Base-by-base conservation (phyloP, 495 filamentous ascomycete species). In the Cercophora scortea region DNA sequence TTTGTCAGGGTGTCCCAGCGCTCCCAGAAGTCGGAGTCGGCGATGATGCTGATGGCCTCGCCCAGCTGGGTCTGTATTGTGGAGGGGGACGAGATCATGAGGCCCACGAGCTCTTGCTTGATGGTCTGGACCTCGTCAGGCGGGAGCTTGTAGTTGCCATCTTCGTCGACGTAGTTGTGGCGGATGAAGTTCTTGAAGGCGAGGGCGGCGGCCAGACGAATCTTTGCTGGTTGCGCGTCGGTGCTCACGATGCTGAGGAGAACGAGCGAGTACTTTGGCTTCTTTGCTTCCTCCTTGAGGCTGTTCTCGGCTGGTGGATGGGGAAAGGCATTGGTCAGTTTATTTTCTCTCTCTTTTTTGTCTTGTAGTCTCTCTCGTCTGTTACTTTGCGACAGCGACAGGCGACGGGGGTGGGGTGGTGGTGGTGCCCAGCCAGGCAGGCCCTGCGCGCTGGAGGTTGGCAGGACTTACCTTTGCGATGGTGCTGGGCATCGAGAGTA, bases 181-280 rank as follows among this genome's bases (percentile, higher is more conserved):
- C 84, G 87, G 61, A 99, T 89, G 65, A 92, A 91, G 71, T 99
- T 99, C 73, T 99, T 99, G 79, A 99, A 97, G 73, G 84, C 94
- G 44, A 99, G 77, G 32, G 93, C 89, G 61, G 87, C 87, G n/a
- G 93, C 81, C 42, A 97, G 86, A 25, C 94, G 84, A 56, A 84
- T 89, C 60, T 88, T 90, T 46, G 73, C 67, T 8, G 86, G 82
- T 53, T 81, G 81, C 25, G 73, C 66, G 17, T 82, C 82, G 55
- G 83, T 79, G 17, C 88, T 88, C 47, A 94, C 90, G 62, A 97
- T 90, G 50, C 87, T 87, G 25, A 99, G 83, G 36, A 99, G 80
- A 48, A 80, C 76, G 49, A 96, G 71, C n/a, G 93, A 88, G 71
- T 93, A 99, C 52, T 84, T 83, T 6, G 88, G 85, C 67, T 89